A percentile compares a stretch with the other conserved stretches of the same genome.
Evolutionary conservation across 2,329 filamentous ascomycete genomes (phyloP).

Genomic region (Talaromyces sp.): DNA sequence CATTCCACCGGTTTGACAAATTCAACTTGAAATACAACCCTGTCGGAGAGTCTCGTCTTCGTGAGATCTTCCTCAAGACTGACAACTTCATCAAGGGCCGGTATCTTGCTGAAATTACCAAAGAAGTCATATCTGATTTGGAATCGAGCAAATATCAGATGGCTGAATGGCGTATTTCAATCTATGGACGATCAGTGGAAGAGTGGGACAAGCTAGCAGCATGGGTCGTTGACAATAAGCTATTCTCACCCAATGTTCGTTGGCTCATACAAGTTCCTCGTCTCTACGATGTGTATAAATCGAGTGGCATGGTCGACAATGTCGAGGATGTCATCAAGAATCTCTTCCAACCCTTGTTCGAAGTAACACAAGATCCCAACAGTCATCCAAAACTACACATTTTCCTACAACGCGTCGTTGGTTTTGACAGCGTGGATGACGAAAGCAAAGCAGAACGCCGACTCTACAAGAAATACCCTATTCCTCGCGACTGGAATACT

Average conservation of each 20-base stretch:
- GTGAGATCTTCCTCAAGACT: constrained; percentile 98
- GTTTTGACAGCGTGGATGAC: constrained; percentile 96
- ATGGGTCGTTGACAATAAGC: constrained; percentile 97
- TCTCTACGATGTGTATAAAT: constrained; percentile 94
- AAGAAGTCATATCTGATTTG: constrained; percentile 94
- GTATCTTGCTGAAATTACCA: constrained; percentile 95
- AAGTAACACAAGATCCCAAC: constrained; percentile 82
- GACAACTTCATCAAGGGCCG: constrained; percentile 96
- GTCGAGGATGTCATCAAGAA: constrained; percentile 91
- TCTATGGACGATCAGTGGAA: constrained; percentile 86
- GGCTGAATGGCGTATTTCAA: constrained; percentile 98
- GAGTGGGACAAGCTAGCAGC: constrained; percentile 98
- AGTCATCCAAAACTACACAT: constrained; percentile 91
- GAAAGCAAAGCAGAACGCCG: constrained; percentile 95
- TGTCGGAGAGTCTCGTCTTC: constrained; percentile 87
- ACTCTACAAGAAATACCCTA: constrained; percentile 92
- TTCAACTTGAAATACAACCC: constrained; percentile 99
- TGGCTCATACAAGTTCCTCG: constrained; percentile 96
- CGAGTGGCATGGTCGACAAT: constrained; percentile 77
- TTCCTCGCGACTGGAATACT: constrained; percentile 82
- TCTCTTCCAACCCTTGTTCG: constrained; percentile 89
- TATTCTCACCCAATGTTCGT: constrained; percentile 95
- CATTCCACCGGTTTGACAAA: constrained; percentile 98
- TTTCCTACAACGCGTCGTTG: constrained; percentile 91
- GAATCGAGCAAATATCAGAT: constrained; percentile 99